These are phyloP conservation scores for Plectosphaerella cucumerina DNA, from an alignment of 2,329 filamentous ascomycete genomes.

Conservation along the genomic window DNA sequence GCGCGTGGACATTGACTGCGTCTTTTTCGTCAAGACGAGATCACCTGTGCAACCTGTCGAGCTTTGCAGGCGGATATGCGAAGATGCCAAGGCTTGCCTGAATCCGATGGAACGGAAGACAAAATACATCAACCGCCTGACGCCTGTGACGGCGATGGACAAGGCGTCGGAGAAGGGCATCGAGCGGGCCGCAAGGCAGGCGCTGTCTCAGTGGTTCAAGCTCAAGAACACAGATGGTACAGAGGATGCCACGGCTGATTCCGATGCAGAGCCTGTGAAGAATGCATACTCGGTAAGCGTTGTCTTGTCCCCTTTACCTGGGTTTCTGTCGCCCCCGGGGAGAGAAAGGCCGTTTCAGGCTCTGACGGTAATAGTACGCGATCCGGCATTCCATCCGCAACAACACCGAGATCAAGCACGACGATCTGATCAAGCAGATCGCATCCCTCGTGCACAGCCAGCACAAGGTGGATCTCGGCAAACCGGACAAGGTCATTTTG, in stretches of 20 bases:
- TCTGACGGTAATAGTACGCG: constrained; percentile 58
- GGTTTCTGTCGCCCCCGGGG: too few species aligned
- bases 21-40: constrained; percentile 58
- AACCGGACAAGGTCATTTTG: constrained; percentile 74
- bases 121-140: constrained; percentile 56
- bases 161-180: constrained; percentile 68
- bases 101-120: constrained; percentile 40
- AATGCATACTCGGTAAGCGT: constrained; percentile 36
- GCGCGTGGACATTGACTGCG: constrained; percentile 54
- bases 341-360: neutral
- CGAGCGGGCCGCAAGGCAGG: constrained; percentile 57
- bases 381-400: constrained; percentile 76
- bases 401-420: constrained; percentile 64
- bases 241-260: constrained; percentile 1
- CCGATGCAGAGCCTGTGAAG: constrained; percentile 5
- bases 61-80: constrained; percentile 51
- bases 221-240: constrained; percentile 24
- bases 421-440: constrained; percentile 66
- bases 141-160: constrained; percentile 47
- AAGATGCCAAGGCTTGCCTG: constrained; percentile 43
- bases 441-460: constrained; percentile 59
- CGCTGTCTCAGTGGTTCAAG: constrained; percentile 61
- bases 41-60: constrained; percentile 51
- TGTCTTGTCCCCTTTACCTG: neutral
- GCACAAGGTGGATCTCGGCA: constrained; percentile 73